Percentiles rank a stretch among this genome's conserved stretches.
These are phyloP conservation scores for Hericium coralloides DNA, from an alignment of 768 basidiomycete species.

Conservation along the genomic window DNA sequence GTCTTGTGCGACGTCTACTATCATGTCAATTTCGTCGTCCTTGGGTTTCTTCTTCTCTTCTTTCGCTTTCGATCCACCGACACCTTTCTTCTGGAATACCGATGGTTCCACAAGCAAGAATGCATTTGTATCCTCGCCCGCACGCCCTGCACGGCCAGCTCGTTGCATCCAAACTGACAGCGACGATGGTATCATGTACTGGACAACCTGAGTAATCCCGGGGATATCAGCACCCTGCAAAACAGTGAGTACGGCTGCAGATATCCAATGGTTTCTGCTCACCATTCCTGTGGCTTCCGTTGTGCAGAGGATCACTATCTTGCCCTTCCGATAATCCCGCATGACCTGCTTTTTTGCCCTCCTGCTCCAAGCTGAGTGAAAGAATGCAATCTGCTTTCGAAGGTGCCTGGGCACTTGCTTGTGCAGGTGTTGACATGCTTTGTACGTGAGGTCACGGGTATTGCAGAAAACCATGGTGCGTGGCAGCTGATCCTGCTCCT, in stretches of 20 bases:
- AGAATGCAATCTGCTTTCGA: not conserved
- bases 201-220: not conserved
- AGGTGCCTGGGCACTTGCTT: not conserved
- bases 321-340: no score
- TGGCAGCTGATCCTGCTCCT: not conserved
- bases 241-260: no score
- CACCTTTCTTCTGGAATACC: constrained; percentile 1
- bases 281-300: no score
- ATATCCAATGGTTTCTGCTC: no score
- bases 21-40: constrained; percentile 5
- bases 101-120: not conserved
- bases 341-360: no score
- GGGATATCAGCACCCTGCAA: not conserved
- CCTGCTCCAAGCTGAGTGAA: no score
- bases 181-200: not conserved
- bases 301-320: no score
- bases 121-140: no score
- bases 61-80: no score
- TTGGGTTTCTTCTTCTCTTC: no score
- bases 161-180: not conserved
- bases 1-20: no score
- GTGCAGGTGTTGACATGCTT: not conserved
- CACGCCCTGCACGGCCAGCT: constrained; percentile 21
- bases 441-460: not conserved
- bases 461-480: not conserved